Evolutionary conservation across 2,329 filamentous ascomycete species (phyloP).

Genomic region (Verticillium albo-atrum): DNA sequence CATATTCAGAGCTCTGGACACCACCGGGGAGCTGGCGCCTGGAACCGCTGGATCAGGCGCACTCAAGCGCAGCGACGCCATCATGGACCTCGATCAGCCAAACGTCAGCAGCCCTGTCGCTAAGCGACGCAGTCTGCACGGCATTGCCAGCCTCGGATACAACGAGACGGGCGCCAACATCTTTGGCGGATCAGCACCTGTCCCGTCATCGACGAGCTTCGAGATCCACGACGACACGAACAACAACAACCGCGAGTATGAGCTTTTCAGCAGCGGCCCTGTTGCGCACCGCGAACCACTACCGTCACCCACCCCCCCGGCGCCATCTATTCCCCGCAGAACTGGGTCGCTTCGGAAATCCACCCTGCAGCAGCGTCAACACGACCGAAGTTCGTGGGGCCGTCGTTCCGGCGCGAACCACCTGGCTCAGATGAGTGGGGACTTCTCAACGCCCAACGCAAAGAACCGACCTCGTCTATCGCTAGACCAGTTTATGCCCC

Average conservation of each 20-base stretch:
- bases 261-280: slow-evolving; percentile 36
- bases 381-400: slow-evolving; percentile 62
- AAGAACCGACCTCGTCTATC: slow-evolving; percentile 69
- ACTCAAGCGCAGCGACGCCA: slow-evolving; percentile 85
- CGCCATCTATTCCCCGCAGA: slow-evolving; percentile 57
- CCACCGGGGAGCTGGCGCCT: slow-evolving; percentile 36
- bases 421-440: slow-evolving; percentile 44
- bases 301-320: slow-evolving; percentile 38
- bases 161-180: slow-evolving; percentile 46
- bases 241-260: slow-evolving; percentile 42
- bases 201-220: slow-evolving; percentile 37
- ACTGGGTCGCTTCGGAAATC: slow-evolving; percentile 79
- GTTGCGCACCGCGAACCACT: slow-evolving; percentile 32
- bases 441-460: slow-evolving; percentile 52
- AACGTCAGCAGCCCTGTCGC: slow-evolving; percentile 80
- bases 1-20: slow-evolving; percentile 47
- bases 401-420: slow-evolving; percentile 54
- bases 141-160: slow-evolving; percentile 56
- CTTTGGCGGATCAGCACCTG: slow-evolving; percentile 57
- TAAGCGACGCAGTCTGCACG: slow-evolving; percentile 85
- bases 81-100: slow-evolving; percentile 79
- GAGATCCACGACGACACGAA: slow-evolving; percentile 33
- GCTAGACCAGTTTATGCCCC: slow-evolving; percentile 70
- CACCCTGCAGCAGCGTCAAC: slow-evolving; percentile 79
- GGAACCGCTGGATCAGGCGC: slow-evolving; percentile 68